A percentile compares a stretch with the other conserved stretches of the same genome.
Evolutionary conservation across 306 rosid genomes (phyloP).

Genomic region (Sindora glabra): DNA sequence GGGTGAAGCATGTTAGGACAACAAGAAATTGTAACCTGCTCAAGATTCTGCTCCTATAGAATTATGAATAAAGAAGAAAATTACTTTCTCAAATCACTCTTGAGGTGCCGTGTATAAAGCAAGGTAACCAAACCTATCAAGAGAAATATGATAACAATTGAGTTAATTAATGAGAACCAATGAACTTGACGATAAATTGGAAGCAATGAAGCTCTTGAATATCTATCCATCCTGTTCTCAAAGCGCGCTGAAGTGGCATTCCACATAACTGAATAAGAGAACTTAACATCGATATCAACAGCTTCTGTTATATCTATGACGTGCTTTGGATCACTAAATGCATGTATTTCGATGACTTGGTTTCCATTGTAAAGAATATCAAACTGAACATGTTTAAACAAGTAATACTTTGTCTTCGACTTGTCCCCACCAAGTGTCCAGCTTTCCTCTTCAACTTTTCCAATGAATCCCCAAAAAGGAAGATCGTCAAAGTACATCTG

Average conservation of each 20-base stretch:
- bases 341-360: conserved; percentile 52
- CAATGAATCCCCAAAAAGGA: conserved; percentile 78
- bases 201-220: conserved; percentile 51
- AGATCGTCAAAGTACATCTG: conserved; percentile 91
- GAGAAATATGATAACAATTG: conserved; percentile 57
- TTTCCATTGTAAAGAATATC: conserved; percentile 58
- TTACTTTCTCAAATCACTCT: conserved; percentile 74
- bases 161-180: conserved; percentile 78
- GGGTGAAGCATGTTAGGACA: conserved; percentile 10
- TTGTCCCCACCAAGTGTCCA: conserved; percentile 26
- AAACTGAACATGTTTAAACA: conserved; percentile 65
- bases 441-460: conserved; percentile 57
- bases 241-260: conserved; percentile 35
- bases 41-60: neutral
- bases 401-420: conserved; percentile 38
- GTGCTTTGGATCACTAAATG: conserved; percentile 62
- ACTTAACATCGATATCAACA: conserved; percentile 45
- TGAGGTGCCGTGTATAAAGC: conserved; percentile 60
- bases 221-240: conserved; percentile 66
- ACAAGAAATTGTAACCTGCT: neutral
- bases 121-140: conserved; percentile 67
- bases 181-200: conserved; percentile 57
- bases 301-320: conserved; percentile 58
- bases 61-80: conserved; percentile 10
- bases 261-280: conserved; percentile 82